Evolutionary conservation across 192 early-diverging fungal genomes (phyloP).

Genomic region (Coemansia sp.): DNA sequence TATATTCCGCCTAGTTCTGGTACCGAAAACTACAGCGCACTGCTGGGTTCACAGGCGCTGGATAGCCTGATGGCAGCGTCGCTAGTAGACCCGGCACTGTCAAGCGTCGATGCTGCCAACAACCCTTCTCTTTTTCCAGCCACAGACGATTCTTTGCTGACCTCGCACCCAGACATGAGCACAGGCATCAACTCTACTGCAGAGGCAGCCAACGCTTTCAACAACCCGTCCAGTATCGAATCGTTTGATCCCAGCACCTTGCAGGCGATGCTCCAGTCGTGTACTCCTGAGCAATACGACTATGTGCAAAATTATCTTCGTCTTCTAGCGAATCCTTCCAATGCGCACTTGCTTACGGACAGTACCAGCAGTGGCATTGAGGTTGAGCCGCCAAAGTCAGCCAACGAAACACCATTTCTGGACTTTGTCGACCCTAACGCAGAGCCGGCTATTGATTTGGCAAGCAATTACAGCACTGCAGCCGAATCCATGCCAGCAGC

Average conservation of each 20-base stretch:
- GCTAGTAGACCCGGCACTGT: conserved; percentile 1
- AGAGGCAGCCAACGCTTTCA: not conserved
- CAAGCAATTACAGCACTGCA: no score
- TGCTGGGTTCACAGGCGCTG: not conserved
- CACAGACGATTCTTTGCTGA: not conserved
- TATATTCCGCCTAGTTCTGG: not conserved
- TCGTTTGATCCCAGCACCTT: conserved; percentile 1
- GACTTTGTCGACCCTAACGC: conserved; percentile 43
- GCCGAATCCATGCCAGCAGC: not conserved
- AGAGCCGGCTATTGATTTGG: not conserved
- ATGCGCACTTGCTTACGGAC: conserved; percentile 26
- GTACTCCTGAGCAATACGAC: conserved; percentile 35
- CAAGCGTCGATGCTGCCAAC: not conserved
- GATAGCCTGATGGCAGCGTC: conserved; percentile 5
- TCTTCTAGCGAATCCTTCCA: conserved; percentile 9
- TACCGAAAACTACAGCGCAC: not conserved
- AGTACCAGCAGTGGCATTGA: not conserved
- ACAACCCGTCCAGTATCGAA: no score
- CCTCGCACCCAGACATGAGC: not conserved
- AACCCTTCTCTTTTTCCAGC: not conserved
- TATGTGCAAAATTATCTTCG: conserved; percentile 20
- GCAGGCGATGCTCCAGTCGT: conserved; percentile 9
- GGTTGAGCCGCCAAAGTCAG: not conserved
- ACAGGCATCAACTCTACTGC: not conserved
- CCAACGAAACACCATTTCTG: conserved; percentile 27